Evolutionary conservation across 176 grass and related monocot genomes (phyloP).

Genomic region (Saccharum officinarum): DNA sequence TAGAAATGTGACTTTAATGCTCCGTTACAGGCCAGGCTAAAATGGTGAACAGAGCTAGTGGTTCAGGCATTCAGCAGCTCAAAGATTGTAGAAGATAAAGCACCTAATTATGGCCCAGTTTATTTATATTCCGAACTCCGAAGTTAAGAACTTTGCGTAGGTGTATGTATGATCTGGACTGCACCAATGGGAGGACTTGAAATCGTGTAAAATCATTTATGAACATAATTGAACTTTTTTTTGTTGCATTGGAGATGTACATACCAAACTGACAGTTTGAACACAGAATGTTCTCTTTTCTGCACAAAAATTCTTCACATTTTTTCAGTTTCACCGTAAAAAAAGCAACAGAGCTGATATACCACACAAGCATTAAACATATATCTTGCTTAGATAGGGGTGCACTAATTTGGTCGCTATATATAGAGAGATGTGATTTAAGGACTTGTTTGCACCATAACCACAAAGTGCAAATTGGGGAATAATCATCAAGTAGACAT

Average conservation of each 20-base stretch:
- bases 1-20: neutral
- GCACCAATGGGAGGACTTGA: neutral
- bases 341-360: slow-evolving; percentile 1
- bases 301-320: neutral
- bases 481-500: neutral
- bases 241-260: neutral
- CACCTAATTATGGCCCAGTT: neutral
- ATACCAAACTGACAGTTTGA: neutral
- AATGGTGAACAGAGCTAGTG: neutral
- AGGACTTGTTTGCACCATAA: slow-evolving; percentile 1
- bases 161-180: neutral
- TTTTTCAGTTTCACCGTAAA: neutral
- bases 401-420: neutral
- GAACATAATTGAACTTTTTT: neutral
- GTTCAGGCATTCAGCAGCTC: slow-evolving; percentile 2
- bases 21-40: neutral
- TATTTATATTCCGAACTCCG: neutral
- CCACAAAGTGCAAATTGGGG: neutral
- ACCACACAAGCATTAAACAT: neutral
- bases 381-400: slow-evolving; percentile 7
- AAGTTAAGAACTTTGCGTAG: neutral
- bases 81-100: neutral
- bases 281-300: slow-evolving; percentile 24
- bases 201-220: neutral
- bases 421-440: neutral